These are phyloP conservation scores for Ceratobasidium sp. DNA, from an alignment of 1,284 basidiomycete species.

Conservation along the genomic window DNA sequence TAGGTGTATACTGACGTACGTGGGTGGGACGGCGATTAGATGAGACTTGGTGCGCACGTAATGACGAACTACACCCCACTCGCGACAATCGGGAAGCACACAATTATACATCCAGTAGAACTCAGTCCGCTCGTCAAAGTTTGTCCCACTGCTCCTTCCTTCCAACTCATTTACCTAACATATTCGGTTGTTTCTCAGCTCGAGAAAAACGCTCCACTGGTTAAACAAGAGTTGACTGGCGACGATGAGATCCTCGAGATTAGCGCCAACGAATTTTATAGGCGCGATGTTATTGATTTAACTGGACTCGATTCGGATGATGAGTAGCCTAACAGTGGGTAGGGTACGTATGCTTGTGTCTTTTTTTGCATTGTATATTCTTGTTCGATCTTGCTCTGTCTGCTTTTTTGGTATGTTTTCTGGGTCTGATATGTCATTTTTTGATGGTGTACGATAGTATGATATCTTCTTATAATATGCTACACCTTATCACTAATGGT, in stretches of 20 bases:
- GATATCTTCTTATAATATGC: neutral
- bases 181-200: no score
- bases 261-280: constrained; percentile 32
- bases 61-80: constrained; percentile 29
- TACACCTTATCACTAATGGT: neutral
- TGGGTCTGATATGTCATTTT: neutral
- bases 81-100: constrained; percentile 14
- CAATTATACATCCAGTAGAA: constrained; percentile 3
- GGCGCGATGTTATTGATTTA: constrained; percentile 24
- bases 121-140: constrained; percentile 9
- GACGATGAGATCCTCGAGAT: constrained; percentile 20
- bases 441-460: constrained; percentile 13
- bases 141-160: no score
- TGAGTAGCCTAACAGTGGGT: neutral
- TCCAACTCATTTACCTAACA: no score
- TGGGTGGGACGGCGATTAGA: neutral
- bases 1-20: neutral
- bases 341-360: neutral
- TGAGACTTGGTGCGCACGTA: constrained; percentile 27
- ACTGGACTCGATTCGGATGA: constrained; percentile 34
- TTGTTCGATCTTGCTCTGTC: neutral
- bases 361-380: neutral
- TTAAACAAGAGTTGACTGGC: constrained; percentile 8
- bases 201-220: neutral
- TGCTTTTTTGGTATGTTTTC: neutral